Evolutionary conservation across 352 stramenopile genomes (phyloP), one percentile per base, ranked within the genome.

Genomic region (Lagenidium giganteum): DNA sequence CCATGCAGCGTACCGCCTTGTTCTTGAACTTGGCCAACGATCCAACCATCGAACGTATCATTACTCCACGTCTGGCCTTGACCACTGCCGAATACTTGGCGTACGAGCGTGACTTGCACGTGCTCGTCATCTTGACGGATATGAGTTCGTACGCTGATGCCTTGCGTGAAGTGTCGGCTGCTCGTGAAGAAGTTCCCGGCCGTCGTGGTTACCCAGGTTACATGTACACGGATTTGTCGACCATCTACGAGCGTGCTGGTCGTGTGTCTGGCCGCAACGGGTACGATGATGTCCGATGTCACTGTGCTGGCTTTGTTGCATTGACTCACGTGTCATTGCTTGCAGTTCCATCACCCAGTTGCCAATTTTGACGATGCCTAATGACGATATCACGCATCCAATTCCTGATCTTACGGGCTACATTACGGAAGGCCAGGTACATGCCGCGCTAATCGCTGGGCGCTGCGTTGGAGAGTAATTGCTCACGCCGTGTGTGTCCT

Each of bases 191-290:
- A 88, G 92, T 98, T 47, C 96, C 96, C 34, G 96, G 96, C 52
- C 93, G 96, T 78, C 92, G 96, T 90, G 96, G 96, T 71, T 99
- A 99, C 81, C 96, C 96, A 23, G 96, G 96, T 67, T 99, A 99
- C 76, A 99, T 99, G 96, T 99, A 99, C 83, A 99, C 96, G 58
- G 96, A 99, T 97, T 75, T 99, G 66, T 97, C 93, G 44, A 98
- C 93, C 38, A 97, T 99, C 55, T 99, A 99, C 67, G 96, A 99
- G 78, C 88, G 96, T 60, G 96, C 96, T 42, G 96, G 96, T 61
- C 92, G 96, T 85, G 95, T 99, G 20, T 87, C 79, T 45, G 96
- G 96, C 46, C 90, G 95, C 48, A 99, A 99, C 59, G 96, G 96
- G 56, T 67, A 50, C 12, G 27, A 27, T 8, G 25, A 42, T 32